Evolutionary conservation across 2,329 filamentous ascomycete genomes (phyloP), one percentile per base, ranked within the genome.

Genomic region (Periconia sp.): DNA sequence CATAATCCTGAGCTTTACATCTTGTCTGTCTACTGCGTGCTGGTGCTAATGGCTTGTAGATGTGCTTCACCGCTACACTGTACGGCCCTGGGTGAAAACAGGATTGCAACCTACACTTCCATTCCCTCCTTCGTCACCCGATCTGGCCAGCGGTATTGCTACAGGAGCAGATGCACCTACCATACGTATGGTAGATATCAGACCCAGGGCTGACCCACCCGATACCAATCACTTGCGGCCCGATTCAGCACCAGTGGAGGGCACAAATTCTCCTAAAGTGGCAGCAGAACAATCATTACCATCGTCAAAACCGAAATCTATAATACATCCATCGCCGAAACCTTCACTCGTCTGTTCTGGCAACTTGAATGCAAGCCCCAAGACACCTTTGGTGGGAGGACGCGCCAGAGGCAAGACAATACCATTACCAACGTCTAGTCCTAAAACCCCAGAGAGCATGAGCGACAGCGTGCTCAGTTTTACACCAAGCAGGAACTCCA

Each of bases 51-150:
- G 14, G 18, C 43, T 15, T 33, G 15, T 52, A 71, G 67, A 60
- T 42, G 41, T 62, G 35, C 58, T 58, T 8, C 57, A 53, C 19
- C 56, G 45, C 8, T 69, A 63, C 40, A 66, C 61, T 6, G 55
- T 67, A 19, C 58, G 63, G 13, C 64, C 67, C 1, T 71, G 68
- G 65, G 64, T 72, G n/a, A 62, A 56, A n/a, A 53, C 55, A n/a
- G 61, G 60, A 17, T 41, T 68, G 15, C 56, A 64, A 31, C 50
- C 60, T 11, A 53, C 59, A 50, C 58, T 57, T 27, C 57, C 62
- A 41, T 47, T 57, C 5, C 45, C 55, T 31, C 48, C 55, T 44
- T 53, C 54, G 46, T 20, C 59, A 6, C 33, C 33, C 33, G 48
- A 48, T 9, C 20, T 53, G n/a, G 50, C 57, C 13, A 58, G 37